These are phyloP conservation scores for Skeletonema marinoi DNA, from an alignment of 108 stramenopile species.

Conservation along the genomic window DNA sequence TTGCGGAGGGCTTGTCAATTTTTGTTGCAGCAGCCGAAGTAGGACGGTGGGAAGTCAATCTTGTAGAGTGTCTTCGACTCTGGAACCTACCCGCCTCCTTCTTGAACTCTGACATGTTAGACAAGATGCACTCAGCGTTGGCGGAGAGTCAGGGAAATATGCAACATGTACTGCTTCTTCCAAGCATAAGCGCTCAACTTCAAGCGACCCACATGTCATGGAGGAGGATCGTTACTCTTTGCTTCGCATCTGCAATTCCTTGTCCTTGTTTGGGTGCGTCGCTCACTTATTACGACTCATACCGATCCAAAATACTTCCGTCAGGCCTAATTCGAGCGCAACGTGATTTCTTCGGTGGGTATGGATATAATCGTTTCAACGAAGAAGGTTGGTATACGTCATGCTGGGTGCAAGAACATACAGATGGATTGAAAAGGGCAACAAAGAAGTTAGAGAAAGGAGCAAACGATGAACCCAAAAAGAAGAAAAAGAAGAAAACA, in stretches of 20 bases:
- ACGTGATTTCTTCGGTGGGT: conserved; percentile 95
- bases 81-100: conserved; percentile 95
- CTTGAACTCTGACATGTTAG: conserved; percentile 84
- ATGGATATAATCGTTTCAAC: conserved; percentile 86
- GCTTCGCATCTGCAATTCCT: conserved; percentile 80
- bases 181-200: conserved; percentile 70
- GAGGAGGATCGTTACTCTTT: conserved; percentile 87
- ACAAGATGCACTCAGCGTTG: conserved; percentile 79
- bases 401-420: conserved; percentile 67
- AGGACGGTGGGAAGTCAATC: conserved; percentile 83
- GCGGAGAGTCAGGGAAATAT: conserved; percentile 50
- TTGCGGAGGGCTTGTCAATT: conserved; percentile 91
- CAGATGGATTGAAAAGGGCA: conserved; percentile 15
- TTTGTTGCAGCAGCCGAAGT: conserved; percentile 82
- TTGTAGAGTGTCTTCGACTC: conserved; percentile 82
- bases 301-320: conserved; percentile 75
- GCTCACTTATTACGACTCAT: conserved; percentile 92
- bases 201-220: conserved; percentile 70
- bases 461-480: not conserved
- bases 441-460: conserved; percentile 12
- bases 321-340: conserved; percentile 92
- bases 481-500: not conserved
- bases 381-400: conserved; percentile 59
- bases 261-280: conserved; percentile 83
- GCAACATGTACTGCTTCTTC: conserved; percentile 80